A percentile compares a stretch with the other conserved stretches of the same genome.
Conservation (phyloP, 2,329 filamentous ascomycete genomes). For the Ceratocystis alfenasii region DNA sequence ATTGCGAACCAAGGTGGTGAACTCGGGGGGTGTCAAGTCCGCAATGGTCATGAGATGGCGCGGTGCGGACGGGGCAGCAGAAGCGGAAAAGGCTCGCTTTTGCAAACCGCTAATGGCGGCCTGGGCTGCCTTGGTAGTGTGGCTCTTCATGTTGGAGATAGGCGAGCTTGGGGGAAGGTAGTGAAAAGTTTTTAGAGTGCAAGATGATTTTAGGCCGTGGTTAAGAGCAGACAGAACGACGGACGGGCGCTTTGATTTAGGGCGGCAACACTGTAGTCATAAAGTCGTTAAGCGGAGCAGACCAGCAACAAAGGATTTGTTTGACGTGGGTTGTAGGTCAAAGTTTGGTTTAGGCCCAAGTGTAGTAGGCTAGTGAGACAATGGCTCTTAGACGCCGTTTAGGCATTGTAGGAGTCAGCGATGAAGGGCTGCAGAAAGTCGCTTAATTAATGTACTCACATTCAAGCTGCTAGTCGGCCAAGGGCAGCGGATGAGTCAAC, state of each 20-base stretch:
- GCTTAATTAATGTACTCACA: no score
- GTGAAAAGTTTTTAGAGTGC: neutral
- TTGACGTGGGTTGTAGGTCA: neutral
- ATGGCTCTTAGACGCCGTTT: no score
- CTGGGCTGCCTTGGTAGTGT: conserved; percentile 29
- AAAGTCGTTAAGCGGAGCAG: neutral
- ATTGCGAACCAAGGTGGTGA: conserved; percentile 72
- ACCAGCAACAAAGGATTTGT: conserved; percentile 3
- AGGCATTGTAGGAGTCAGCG: no score
- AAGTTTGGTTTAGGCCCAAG: neutral
- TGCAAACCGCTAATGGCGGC: conserved; percentile 31
- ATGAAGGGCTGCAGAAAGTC: no score
- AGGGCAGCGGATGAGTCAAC: no score
- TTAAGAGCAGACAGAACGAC: neutral
- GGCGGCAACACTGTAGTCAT: neutral
- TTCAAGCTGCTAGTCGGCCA: no score
- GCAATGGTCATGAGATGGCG: conserved; percentile 87
- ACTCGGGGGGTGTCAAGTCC: conserved; percentile 68
- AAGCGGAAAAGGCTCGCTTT: conserved; percentile 35
- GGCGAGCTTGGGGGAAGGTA: neutral
- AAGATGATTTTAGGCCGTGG: neutral
- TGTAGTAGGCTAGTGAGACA: no score
- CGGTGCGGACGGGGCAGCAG: conserved; percentile 33
- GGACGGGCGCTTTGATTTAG: neutral
- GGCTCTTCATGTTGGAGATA: conserved; percentile 28